A percentile compares a stretch with the other conserved stretches of the same genome.
These are phyloP conservation scores for Magnolia officinalis DNA, from an alignment of 164 flowering plant genomes.

Conservation along the genomic window DNA sequence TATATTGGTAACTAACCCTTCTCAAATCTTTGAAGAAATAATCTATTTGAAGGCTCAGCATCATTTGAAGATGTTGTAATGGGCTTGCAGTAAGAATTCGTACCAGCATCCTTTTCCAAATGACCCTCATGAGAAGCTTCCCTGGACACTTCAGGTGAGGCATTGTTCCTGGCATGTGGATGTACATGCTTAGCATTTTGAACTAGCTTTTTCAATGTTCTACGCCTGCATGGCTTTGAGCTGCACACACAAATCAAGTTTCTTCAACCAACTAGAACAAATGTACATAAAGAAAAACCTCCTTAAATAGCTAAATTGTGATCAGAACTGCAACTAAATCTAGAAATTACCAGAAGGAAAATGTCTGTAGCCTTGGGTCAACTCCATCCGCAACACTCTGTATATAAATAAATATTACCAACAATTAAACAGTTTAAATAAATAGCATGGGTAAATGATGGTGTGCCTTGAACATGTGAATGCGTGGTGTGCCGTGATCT, in stretches of 20 bases:
- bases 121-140: conserved; percentile 30
- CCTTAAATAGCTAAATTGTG: not conserved
- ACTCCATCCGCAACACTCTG: conserved; percentile 69
- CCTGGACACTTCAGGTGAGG: conserved; percentile 31
- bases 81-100: conserved; percentile 13
- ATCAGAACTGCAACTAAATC: not conserved
- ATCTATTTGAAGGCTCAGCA: conserved; percentile 13
- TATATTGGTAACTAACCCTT: conserved; percentile 11
- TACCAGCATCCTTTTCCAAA: conserved; percentile 47
- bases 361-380: conserved; percentile 60
- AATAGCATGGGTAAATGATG: not conserved
- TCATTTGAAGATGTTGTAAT: conserved; percentile 11
- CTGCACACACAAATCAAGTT: conserved; percentile 29
- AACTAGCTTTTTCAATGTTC: conserved; percentile 27
- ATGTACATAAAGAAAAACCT: not conserved
- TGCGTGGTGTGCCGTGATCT: not conserved
- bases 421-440: not conserved
- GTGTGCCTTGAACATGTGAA: not conserved
- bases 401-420: conserved; percentile 3
- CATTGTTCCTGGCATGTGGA: conserved; percentile 32
- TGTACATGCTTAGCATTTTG: conserved; percentile 45
- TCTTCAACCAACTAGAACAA: not conserved
- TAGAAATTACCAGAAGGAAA: conserved; percentile 60
- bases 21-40: conserved; percentile 5
- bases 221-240: conserved; percentile 51